Evolutionary conservation across 2,329 filamentous ascomycete genomes (phyloP), one percentile per base, ranked within the genome.

Genomic region (Pseudocercospora pini-densiflorae): DNA sequence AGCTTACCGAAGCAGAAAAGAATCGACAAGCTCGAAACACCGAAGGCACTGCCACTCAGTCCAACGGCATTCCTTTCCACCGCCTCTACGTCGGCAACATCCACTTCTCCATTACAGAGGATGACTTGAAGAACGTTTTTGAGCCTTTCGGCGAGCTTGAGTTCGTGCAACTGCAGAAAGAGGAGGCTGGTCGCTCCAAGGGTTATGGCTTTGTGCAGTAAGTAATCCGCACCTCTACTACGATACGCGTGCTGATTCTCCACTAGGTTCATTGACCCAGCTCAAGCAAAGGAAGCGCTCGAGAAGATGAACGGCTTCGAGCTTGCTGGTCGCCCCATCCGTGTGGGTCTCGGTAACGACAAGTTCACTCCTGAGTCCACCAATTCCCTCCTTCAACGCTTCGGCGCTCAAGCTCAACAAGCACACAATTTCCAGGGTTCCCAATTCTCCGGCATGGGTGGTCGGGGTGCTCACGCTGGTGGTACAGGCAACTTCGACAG

Each of bases 271-370:
- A 70, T 75, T 62, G 92, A 98, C 77, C 93, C 94, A 66, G 88
- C 89, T 71, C 90, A 97, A 81, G 95, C 95, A 77, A 92, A 94
- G 78, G 92, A 97, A 80, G 96, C 95, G 68, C 85, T 99, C 71
- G 93, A 97, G 81, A 97, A 97, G 83, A 97, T 99, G 94, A 99
- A 99, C 82, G 94, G 94, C 71, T 99, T 98, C 83, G 95, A 98
- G 82, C 89, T 99, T 74, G 95, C 95, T 76, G 94, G 94, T 81
- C 94, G 95, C 79, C 93, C 94, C 71, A 98, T 99, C 80, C 93
- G 95, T 79, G 96, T 99, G 81, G 95, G 95, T 81, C 92, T 99
- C 84, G 95, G 95, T 82, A 99, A 97, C 85, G 95, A 99, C 92
- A 98, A 98, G 88, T 98, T 98, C 83, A 98, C 94, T 82, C 92